Percentiles rank a stretch among this genome's conserved stretches.
phyloP scores from a whole-genome alignment of 306 rosid genomes.

The Castanea mollissima region DNA sequence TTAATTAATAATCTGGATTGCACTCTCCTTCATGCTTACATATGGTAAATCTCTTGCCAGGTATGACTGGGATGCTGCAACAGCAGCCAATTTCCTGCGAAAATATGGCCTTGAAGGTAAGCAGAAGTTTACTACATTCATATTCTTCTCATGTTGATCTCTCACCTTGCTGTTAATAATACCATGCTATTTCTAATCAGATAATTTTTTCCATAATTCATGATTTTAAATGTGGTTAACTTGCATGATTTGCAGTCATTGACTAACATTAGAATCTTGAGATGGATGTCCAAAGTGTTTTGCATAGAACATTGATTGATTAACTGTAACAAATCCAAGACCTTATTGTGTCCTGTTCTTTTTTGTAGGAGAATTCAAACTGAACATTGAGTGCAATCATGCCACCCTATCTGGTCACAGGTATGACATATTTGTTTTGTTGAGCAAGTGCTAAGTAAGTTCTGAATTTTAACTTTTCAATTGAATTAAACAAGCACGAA shows the following conservation, averaged over 20 bases:
- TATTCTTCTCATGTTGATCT: neutral
- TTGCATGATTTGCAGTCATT: neutral
- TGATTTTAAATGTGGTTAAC: neutral
- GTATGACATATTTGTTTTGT: slow-evolving; percentile 31
- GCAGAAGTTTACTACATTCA: neutral
- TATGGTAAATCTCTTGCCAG: slow-evolving; percentile 34
- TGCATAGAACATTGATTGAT: neutral
- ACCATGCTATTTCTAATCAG: neutral
- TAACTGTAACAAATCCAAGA: slow-evolving; percentile 5
- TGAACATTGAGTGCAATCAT: slow-evolving; percentile 96
- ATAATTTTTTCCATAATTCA: neutral
- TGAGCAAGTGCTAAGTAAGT: neutral
- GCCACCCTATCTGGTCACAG: slow-evolving; percentile 98
- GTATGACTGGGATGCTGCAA: slow-evolving; percentile 99
- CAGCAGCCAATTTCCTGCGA: slow-evolving; percentile 82
- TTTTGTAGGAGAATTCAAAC: slow-evolving; percentile 77
- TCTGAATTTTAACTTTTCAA: slow-evolving; percentile 11
- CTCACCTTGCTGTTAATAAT: neutral
- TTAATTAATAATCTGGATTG: slow-evolving; percentile 15
- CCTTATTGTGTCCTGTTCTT: slow-evolving; percentile 8
- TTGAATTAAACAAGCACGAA: slow-evolving; percentile 8
- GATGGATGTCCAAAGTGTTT: neutral
- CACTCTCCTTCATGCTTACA: neutral
- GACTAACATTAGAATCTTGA: neutral
- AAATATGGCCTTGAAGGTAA: slow-evolving; percentile 78